Base-by-base conservation (phyloP, 441 rosid species). In the Gossypium trilobum region DNA sequence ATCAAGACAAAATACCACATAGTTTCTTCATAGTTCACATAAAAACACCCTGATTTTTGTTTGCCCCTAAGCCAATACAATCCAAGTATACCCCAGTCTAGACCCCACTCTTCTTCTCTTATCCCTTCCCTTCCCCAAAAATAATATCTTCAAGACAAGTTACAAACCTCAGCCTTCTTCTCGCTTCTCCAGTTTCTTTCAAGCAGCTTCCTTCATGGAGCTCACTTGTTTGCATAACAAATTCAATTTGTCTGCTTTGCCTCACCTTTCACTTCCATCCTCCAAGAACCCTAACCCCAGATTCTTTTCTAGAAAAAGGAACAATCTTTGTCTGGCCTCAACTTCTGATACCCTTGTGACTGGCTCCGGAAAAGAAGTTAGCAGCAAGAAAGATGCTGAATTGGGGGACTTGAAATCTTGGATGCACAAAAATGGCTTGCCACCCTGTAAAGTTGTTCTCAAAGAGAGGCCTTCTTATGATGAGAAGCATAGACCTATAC, bases 401-500 rank as follows among this genome's bases (percentile, higher is more conserved):
- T 63, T 69, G 1, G 85, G 67, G 25, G 97, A 90, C 82, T 85
- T 94, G 85, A 94, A 90, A 85, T 69, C 80, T 4, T 94, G 96
- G 97, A 88, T 94, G 98, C 96, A 89, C 75, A 83, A 85, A 77
- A 91, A 89, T 4, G 98, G 98, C 16, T 78, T 91, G 61, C 98
- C 98, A 76, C 91, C 91, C 73, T 91, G 97, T 74, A 91, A 89
- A 76, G 91, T 91, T 66, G 67, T 87, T 55, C 89, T 94, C 22
- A 79, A 85, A 73, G 98, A 91, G 69, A 86, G 82, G 79, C 88
- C 93, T 23, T 87, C 96, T 0, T 87, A 82, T 75, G 83, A 91
- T 72, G 83, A 82, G 73, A 87, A 85, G 39, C 91, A 66, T 74
- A 76, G 83, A 52, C 87, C 97, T 51, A 91, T 93, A 64, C 98